Evolutionary conservation across 192 early-diverging fungal species (phyloP), one percentile per base, ranked within the genome.

Genomic region (Coemansia nantahalensis): DNA sequence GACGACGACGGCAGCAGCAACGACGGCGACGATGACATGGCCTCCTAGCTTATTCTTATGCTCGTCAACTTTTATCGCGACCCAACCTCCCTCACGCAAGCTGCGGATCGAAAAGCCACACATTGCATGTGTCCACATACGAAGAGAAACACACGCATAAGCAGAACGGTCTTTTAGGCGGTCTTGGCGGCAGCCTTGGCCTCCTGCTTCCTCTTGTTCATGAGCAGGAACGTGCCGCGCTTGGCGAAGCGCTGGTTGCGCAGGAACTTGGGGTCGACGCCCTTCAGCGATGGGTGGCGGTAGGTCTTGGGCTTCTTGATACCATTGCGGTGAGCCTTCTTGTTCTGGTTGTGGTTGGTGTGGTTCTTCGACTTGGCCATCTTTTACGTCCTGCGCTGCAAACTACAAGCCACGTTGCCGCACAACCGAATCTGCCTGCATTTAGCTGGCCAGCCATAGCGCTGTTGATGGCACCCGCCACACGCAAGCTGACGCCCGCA

Each of bases 311-410:
- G 88, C 88, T 96, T 95, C 85, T 93, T 96, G 83, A 99, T 94
- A 82, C 97, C 97, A 83, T 98, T 98, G 70, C 94, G 92, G 91
- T 99, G 97, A 83, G 93, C 94, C 90, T 99, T 98, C 78, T 82
- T 84, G 86, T 88, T 96, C 83, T 99, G 96, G 89, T 97, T 97
- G 92, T 97, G 95, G 87, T 96, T 97, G 82, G 96, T 97, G 88
- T 97, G 94, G 88, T 99, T 99, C 92, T 93, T 92, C 51, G 86
- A 88, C 81, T 92, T 92, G 80, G 90, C 66, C 89, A 90, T 89
- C n/a, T 78, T 43, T 43, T 43, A 19, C 41, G 26, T 21, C 41
- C 30, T 23, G n/a, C 14, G 37, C 35, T 50, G 19, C 23, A 28
- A 18, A 35, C 41, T 54, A 54, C 31, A 24, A 4, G 23, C 22